These are phyloP conservation scores for Peronospora destructor DNA, from an alignment of 352 stramenopile species.

Conservation along the genomic window DNA sequence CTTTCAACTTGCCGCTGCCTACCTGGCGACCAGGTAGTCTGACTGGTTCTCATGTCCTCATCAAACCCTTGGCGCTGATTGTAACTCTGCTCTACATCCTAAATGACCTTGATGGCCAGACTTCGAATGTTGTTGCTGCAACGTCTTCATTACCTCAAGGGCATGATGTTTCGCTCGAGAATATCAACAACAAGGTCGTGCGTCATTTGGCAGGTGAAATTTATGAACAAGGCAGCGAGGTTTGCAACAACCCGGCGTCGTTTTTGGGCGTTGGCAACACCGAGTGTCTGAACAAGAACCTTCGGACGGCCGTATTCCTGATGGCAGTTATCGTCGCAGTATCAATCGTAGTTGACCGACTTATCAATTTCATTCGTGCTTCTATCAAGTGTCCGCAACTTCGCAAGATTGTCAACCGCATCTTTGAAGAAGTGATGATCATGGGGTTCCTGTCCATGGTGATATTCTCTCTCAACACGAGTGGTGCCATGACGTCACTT, in stretches of 20 bases:
- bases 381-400: slow-evolving; percentile 74
- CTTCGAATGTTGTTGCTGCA: slow-evolving; percentile 2
- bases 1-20: neutral
- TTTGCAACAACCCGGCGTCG: slow-evolving; percentile 45
- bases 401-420: slow-evolving; percentile 72
- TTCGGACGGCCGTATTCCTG: slow-evolving; percentile 68
- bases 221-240: slow-evolving; percentile 12
- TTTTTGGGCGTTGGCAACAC: slow-evolving; percentile 82
- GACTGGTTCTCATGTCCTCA: neutral
- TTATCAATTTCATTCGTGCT: slow-evolving; percentile 43
- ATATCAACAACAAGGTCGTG: slow-evolving; percentile 2
- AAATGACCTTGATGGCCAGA: slow-evolving; percentile 8
- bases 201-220: slow-evolving; percentile 8
- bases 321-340: slow-evolving; percentile 69
- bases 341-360: slow-evolving; percentile 54
- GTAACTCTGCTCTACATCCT: slow-evolving; percentile 10
- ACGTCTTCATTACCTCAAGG: slow-evolving; percentile 9
- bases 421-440: slow-evolving; percentile 87
- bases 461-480: slow-evolving; percentile 85
- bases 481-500: slow-evolving; percentile 52
- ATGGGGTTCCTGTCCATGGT: slow-evolving; percentile 85
- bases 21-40: slow-evolving; percentile 10
- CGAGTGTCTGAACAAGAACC: slow-evolving; percentile 64
- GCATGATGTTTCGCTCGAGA: neutral
- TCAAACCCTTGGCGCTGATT: slow-evolving; percentile 17